phyloP scores from a whole-genome alignment of 768 basidiomycete genomes.

The Kwoniella europaea region DNA sequence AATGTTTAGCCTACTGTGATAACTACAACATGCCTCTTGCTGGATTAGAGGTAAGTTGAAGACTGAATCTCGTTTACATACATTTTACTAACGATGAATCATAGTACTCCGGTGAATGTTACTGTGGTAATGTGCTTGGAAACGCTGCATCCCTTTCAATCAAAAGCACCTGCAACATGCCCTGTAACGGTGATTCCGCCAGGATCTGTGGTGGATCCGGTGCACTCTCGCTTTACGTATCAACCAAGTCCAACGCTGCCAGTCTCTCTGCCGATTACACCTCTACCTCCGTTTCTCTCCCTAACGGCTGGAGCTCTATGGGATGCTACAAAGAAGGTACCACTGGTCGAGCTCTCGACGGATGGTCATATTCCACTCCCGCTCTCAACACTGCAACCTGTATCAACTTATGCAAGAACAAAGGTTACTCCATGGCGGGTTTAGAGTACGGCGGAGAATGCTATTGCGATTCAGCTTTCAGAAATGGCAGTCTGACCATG shows the following conservation, averaged over 20 bases:
- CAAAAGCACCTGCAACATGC: conserved; percentile 29
- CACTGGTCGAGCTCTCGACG: conserved; percentile 28
- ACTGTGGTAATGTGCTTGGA: conserved; percentile 64
- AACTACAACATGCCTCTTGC: conserved; percentile 53
- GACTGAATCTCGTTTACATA: neutral
- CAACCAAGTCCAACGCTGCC: conserved; percentile 17
- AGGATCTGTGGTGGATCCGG: conserved; percentile 29
- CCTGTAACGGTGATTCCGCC: conserved; percentile 29
- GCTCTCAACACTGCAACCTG: conserved; percentile 24
- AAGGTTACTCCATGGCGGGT: conserved; percentile 32
- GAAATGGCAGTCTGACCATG: conserved; percentile 38
- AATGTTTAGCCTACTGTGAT: conserved; percentile 55
- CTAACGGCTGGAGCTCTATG: conserved; percentile 29
- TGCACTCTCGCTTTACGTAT: conserved; percentile 32
- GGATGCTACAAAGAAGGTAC: conserved; percentile 24
- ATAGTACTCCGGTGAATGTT: conserved; percentile 56
- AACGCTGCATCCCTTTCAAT: conserved; percentile 59
- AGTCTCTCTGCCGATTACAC: conserved; percentile 22
- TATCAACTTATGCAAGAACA: conserved; percentile 28
- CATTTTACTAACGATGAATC: neutral
- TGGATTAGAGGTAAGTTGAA: conserved; percentile 47
- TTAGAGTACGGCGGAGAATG: conserved; percentile 38
- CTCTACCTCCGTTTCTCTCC: conserved; percentile 27
- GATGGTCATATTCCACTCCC: conserved; percentile 14
- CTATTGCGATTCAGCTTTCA: conserved; percentile 31